These are phyloP conservation scores for Scedosporium dehoogii DNA, from an alignment of 2,329 filamentous ascomycete species.

Conservation along the genomic window DNA sequence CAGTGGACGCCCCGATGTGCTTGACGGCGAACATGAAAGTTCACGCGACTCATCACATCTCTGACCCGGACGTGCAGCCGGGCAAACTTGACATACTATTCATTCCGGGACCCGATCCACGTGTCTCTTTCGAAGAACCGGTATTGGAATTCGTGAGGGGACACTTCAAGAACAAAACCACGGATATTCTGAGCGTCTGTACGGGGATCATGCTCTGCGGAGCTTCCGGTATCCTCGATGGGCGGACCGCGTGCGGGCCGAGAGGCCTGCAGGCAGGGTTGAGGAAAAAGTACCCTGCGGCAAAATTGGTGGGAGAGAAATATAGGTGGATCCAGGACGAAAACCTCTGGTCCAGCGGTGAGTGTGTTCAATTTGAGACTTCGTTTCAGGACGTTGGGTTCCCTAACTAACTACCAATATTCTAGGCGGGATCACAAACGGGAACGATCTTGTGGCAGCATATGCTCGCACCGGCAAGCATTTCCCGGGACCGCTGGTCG, in stretches of 20 bases:
- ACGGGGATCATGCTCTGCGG: conserved; percentile 39
- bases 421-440: conserved; percentile 43
- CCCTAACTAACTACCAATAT: neutral
- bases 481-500: conserved; percentile 32
- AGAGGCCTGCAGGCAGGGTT: conserved; percentile 30
- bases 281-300: conserved; percentile 24
- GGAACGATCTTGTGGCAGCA: conserved; percentile 44
- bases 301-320: conserved; percentile 33
- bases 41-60: conserved; percentile 31
- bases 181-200: conserved; percentile 42
- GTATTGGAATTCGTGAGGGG: conserved; percentile 30
- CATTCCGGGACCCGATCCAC: conserved; percentile 39
- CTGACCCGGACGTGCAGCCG: conserved; percentile 35
- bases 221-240: conserved; percentile 36
- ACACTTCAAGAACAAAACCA: conserved; percentile 26
- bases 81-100: conserved; percentile 41
- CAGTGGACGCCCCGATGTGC: conserved; percentile 23
- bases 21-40: conserved; percentile 30
- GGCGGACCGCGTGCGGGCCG: conserved; percentile 36
- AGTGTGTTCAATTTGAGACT: conserved; percentile 13
- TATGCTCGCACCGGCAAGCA: conserved; percentile 34
- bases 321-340: conserved; percentile 42
- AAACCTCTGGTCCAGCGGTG: conserved; percentile 45
- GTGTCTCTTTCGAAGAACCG: conserved; percentile 18
- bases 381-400: neutral